Base-by-base conservation (phyloP, 805 yeast genomes). In the Candida suzukii region DNA sequence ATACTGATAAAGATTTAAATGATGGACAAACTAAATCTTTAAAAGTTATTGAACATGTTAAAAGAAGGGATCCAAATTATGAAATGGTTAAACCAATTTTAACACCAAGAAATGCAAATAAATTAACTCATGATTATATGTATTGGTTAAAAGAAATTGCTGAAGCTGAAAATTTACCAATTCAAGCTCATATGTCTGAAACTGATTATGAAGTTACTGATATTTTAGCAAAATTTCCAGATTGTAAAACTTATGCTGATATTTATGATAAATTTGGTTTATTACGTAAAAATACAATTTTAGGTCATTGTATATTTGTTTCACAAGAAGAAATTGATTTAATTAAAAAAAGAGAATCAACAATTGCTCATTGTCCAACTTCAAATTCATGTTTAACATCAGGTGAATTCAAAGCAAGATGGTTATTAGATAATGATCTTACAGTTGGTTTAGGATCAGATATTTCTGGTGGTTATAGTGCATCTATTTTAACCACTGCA, bases 71-170 rank as follows among this genome's bases (percentile, higher is more conserved):
- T 45, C 81, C 86, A 2, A 46, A 50, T 0, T 66, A 71, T 28
- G 71, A 74, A 17, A 46, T 67, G 3, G 72, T 91, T 14, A 66
- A 72, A 39, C 95, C 98, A 0, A 79, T 90, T 13, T 50, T 91
- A 11, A 91, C 98, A 2, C 98, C 99, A 9, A 67, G 99, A 43
- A 91, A 91, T 66, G 98, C 98, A 0, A 95, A 95, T 2, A 76
- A 85, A 17, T 91, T 97, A 56, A 70, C 87, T 3, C 64, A 74
- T 20, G 73, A 76, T 38, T 65, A 87, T 30, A 63, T 91, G 66
- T 54, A 55, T 8, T 70, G 76, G 69, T 67, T 90, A 41, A 95
- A 95, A 3, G 60, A 70, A 6, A 56, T 83, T 21, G 68, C 79
- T n/a, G 51, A 60, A 20, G 50, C 66, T 7, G 54, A 68, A 26